Evolutionary conservation across 1,284 basidiomycete species (phyloP).

Genomic region (Trichosporon coremiiforme): DNA sequence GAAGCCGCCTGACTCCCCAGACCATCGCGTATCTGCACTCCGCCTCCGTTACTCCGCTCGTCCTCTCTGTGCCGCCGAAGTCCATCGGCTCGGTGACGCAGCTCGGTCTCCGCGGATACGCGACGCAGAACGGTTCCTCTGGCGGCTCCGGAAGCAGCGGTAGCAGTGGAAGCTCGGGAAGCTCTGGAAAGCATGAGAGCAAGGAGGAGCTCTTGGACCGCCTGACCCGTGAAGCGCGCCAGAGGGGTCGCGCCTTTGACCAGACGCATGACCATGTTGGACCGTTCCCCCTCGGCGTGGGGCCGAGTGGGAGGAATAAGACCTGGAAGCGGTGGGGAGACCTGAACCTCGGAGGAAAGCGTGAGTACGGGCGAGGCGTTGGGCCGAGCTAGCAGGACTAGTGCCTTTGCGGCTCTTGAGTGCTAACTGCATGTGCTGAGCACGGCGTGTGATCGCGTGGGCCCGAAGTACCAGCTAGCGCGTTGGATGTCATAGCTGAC

Average conservation of each 20-base stretch:
- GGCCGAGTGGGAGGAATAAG: slow-evolving; percentile 60
- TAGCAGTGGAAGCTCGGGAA: no score
- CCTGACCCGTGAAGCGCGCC: slow-evolving; percentile 32
- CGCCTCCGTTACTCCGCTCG: not conserved
- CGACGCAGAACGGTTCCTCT: not conserved
- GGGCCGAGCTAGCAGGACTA: not conserved
- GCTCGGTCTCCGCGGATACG: not conserved
- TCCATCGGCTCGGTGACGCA: not conserved
- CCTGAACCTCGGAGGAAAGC: slow-evolving; percentile 76
- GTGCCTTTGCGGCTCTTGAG: no score
- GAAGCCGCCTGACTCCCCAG: not conserved
- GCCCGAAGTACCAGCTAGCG: no score
- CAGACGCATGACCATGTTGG: slow-evolving; percentile 61
- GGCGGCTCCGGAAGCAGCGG: not conserved
- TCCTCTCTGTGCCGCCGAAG: not conserved
- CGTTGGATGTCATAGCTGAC: not conserved
- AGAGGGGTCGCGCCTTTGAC: slow-evolving; percentile 28
- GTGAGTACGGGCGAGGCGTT: slow-evolving; percentile 58
- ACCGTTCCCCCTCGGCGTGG: slow-evolving; percentile 77
- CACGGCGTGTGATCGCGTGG: no score
- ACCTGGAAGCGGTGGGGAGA: slow-evolving; percentile 69
- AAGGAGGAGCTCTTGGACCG: slow-evolving; percentile 41
- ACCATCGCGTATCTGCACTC: not conserved
- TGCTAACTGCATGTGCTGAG: no score
- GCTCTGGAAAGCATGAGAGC: slow-evolving; percentile 20